Evolutionary conservation across 305 asterid species (phyloP), one percentile per base, ranked within the genome.

Genomic region (Nicotiana rustica): DNA sequence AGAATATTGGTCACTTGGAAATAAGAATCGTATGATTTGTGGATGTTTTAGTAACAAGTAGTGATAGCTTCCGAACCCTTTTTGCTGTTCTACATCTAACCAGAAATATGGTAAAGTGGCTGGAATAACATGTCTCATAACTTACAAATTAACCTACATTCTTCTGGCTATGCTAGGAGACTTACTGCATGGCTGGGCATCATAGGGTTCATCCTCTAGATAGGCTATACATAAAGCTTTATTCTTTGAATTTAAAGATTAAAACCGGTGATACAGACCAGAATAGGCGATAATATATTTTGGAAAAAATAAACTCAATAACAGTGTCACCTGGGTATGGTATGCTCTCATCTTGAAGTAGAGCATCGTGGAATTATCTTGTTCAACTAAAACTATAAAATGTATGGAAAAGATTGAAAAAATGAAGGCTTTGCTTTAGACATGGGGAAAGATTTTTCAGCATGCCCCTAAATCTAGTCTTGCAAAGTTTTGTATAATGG

Each of bases 81-180:
- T 19, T 14, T 73, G 2, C 10, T 73, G 49, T 25, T 49, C 41
- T 47, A 49, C 41, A 49, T 73, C 25, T 41, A 49, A 13, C 64
- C 64, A 7, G 13, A 49, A 73, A 49, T 7, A 49, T 73, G 64
- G 14, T 25, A 49, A 47, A 49, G 79, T 25, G 41, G 8, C 4
- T 1, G 41, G 19, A 49, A 25, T 49, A 49, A 25, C 15, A 29
- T 6, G 9, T 52, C 4, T 15, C n/a, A 29, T 21, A 33, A 49
- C 62, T 25, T 25, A 14, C 41, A 44, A 44, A 47, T 13, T 71
- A 21, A 0, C 62, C 59, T 18, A 41, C 21, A 33, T 71, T 47
- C 78, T 71, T 47, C 2, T 47, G 36, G 78, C 44, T 44, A 71
- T 71, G 78, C 15, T 70, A 19, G 78, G 78, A 70, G 60, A 41